Percentiles rank a stretch among this genome's conserved stretches.
Evolutionary conservation across 371 early-diverging fungal species (phyloP).

Genomic region (Encephalitozoon romaleae): DNA sequence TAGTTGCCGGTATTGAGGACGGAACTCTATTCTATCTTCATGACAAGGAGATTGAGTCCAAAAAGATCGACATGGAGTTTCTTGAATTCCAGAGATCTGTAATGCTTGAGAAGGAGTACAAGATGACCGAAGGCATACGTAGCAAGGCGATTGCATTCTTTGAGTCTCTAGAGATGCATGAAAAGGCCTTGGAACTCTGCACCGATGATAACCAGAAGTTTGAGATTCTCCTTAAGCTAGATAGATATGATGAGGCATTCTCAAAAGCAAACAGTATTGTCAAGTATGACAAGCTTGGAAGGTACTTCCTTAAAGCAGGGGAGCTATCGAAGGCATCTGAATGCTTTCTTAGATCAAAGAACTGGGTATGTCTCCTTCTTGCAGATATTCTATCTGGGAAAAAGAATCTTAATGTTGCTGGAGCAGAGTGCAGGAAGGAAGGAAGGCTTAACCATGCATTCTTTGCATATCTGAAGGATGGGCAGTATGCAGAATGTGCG

Average conservation of each 20-base stretch:
- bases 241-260: slow-evolving; percentile 49
- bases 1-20: slow-evolving; percentile 41
- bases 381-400: slow-evolving; percentile 36
- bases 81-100: slow-evolving; percentile 44
- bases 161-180: slow-evolving; percentile 43
- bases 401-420: slow-evolving; percentile 20
- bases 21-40: slow-evolving; percentile 27
- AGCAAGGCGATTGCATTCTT: slow-evolving; percentile 53
- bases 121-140: slow-evolving; percentile 11
- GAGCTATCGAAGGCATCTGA: slow-evolving; percentile 40
- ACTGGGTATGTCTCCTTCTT: slow-evolving; percentile 38
- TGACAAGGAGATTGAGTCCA: slow-evolving; percentile 4
- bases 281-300: slow-evolving; percentile 47
- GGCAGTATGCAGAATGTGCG: slow-evolving; percentile 34
- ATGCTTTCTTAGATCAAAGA: slow-evolving; percentile 41
- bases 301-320: slow-evolving; percentile 15
- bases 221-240: slow-evolving; percentile 56
- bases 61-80: slow-evolving; percentile 37
- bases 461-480: slow-evolving; percentile 38
- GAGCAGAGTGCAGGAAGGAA: slow-evolving; percentile 30
- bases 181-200: slow-evolving; percentile 47
- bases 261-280: slow-evolving; percentile 30
- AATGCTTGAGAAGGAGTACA: slow-evolving; percentile 18
- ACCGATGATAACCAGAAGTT: slow-evolving; percentile 51
- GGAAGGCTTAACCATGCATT: slow-evolving; percentile 49